phyloP scores from a whole-genome alignment of 495 filamentous ascomycete genomes.

The Mycothermus thermophilus region DNA sequence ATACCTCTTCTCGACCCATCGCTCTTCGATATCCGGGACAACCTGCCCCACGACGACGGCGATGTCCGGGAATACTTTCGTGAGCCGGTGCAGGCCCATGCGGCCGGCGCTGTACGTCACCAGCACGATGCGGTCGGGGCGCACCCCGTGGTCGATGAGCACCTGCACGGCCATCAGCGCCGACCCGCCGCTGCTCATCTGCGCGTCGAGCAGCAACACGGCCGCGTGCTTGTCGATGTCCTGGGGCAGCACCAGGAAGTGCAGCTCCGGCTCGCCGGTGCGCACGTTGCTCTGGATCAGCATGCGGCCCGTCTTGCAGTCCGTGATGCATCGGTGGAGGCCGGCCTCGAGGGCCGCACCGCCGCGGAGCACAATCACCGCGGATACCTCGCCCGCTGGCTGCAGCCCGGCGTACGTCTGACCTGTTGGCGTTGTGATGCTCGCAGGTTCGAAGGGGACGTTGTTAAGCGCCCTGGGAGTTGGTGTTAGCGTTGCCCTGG shows the following conservation, averaged over 20 bases:
- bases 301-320: conserved; percentile 76
- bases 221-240: conserved; percentile 57
- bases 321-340: conserved; percentile 74
- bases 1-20: conserved; percentile 27
- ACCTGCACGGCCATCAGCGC: conserved; percentile 95
- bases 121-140: conserved; percentile 56
- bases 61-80: conserved; percentile 74
- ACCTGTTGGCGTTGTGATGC: conserved; percentile 55
- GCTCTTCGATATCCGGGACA: conserved; percentile 22
- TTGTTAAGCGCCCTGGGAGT: conserved; percentile 53
- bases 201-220: conserved; percentile 78
- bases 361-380: conserved; percentile 77
- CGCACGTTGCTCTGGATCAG: conserved; percentile 78
- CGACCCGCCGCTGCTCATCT: conserved; percentile 87
- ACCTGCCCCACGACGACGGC: conserved; percentile 71
- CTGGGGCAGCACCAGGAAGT: conserved; percentile 64
- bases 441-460: conserved; percentile 44
- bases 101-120: conserved; percentile 22
- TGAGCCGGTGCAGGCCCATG: conserved; percentile 61
- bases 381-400: conserved; percentile 57
- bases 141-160: conserved; percentile 85
- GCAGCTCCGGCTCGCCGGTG: conserved; percentile 81
- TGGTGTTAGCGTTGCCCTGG: too few relatives aligned
- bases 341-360: conserved; percentile 80
- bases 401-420: conserved; percentile 53